These are phyloP conservation scores for Lachnellula hyalina DNA, from an alignment of 2,329 filamentous ascomycete genomes.

Conservation along the genomic window DNA sequence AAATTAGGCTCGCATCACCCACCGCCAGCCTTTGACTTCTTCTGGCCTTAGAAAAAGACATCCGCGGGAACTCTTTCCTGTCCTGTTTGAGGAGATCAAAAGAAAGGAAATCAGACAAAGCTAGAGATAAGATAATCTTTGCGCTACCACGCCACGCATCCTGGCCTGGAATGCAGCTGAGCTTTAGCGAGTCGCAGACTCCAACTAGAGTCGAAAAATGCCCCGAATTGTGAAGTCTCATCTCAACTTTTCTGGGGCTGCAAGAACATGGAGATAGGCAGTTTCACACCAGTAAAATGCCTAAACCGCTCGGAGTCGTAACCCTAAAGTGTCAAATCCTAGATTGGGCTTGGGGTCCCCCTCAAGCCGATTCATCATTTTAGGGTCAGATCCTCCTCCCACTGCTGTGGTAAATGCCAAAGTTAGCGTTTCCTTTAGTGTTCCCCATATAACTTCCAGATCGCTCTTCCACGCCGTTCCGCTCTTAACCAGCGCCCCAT, in stretches of 20 bases:
- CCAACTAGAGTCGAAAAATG: too few species aligned
- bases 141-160: too few species aligned
- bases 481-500: conserved; percentile 10
- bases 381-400: conserved; percentile 4
- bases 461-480: conserved; percentile 14
- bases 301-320: background rate
- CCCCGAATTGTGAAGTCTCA: too few species aligned
- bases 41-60: background rate
- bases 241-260: too few species aligned
- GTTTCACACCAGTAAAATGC: background rate
- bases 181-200: too few species aligned
- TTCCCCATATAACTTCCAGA: conserved; percentile 7
- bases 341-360: background rate
- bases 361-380: background rate
- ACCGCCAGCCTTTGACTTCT: background rate
- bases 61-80: too few species aligned
- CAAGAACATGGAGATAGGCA: too few species aligned
- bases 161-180: too few species aligned
- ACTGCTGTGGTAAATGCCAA: conserved; percentile 7
- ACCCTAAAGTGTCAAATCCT: background rate
- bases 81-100: too few species aligned
- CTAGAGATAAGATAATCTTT: too few species aligned
- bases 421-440: conserved; percentile 6
- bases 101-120: too few species aligned
- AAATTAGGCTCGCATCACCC: too few species aligned